Evolutionary conservation across 148 eudicot genomes (phyloP).

Genomic region (Chenopodium quinoa): DNA sequence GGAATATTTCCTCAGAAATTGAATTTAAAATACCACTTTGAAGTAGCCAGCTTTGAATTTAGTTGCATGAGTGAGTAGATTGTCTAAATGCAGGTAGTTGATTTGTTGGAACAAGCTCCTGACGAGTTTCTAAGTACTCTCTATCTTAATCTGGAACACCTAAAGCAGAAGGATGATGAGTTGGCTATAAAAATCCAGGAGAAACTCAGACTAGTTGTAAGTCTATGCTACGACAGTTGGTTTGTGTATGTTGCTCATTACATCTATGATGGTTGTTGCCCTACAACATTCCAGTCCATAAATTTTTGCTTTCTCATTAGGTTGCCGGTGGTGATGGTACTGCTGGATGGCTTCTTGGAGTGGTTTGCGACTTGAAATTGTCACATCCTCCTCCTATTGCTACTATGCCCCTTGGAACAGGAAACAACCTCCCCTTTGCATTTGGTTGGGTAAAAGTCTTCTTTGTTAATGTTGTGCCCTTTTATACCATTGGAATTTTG

Average conservation of each 20-base stretch:
- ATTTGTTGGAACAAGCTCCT: slow-evolving; percentile 80
- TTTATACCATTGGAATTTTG: neutral
- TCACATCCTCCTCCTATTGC: slow-evolving; percentile 90
- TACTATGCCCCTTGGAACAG: slow-evolving; percentile 92
- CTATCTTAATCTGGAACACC: slow-evolving; percentile 68
- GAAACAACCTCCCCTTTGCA: slow-evolving; percentile 94
- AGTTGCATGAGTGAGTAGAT: slow-evolving; percentile 1
- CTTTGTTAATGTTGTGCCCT: neutral
- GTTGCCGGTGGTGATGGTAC: slow-evolving; percentile 99
- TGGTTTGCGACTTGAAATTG: slow-evolving; percentile 78
- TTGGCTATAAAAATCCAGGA: slow-evolving; percentile 58
- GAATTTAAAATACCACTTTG: neutral
- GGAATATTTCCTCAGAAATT: neutral
- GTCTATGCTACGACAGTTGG: slow-evolving; percentile 25
- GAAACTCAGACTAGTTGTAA: slow-evolving; percentile 73
- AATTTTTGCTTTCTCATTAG: slow-evolving; percentile 37
- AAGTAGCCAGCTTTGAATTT: neutral
- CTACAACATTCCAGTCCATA: neutral
- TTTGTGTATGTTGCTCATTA: neutral
- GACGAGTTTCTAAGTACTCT: slow-evolving; percentile 56
- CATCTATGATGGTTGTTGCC: neutral
- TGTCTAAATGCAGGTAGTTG: slow-evolving; percentile 55
- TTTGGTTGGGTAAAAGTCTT: slow-evolving; percentile 82
- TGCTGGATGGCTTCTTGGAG: slow-evolving; percentile 98
- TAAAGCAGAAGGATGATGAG: slow-evolving; percentile 60